Base-by-base conservation (phyloP, 1,284 basidiomycete genomes). In the Meira miltonrushii region DNA sequence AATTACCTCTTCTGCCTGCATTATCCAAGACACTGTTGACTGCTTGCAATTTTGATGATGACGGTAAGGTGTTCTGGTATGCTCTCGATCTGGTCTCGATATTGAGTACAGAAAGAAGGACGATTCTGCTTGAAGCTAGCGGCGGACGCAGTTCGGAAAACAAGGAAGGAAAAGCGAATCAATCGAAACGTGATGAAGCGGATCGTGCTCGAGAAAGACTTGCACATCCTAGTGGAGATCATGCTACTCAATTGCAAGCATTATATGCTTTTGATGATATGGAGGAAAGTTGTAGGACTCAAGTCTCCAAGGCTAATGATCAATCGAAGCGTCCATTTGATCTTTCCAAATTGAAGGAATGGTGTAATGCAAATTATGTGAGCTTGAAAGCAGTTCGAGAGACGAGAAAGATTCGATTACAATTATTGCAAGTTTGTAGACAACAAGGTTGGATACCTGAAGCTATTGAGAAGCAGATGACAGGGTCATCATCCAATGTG, bases 201-300 rank as follows among this genome's bases (percentile, higher is more conserved):
- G 67, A 69, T 10, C 57, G 60, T 2, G 86, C 87, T 0, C 65
- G 68, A 46, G 50, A 65, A 2, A 63, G 57, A 1, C 70, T 78
- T 46, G 54, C 60, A 12, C 70, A 75, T 43, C 48, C 60, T 9
- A 59, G 61, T 10, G 74, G 75, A 2, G 75, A 78, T 48, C 75
- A 78, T 50, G 71, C 60, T 23, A 78, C 75, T 15, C 39, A 69
- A 40, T 61, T 78, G 15, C 69, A 66, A 47, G 73, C 70, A 28
- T 66, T 80, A 1, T 69, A 76, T n/a, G 75, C 78, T 39, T 78
- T 71, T 57, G 59, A 75, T 6, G 48, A 39, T 2, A 66, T 64
- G 39, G 47, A 59, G 50, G 62, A 63, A 11, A 60, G 66, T 37
- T 33, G 28, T 33, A 33, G 8, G 8, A 33, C 28, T 4, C 28